Evolutionary conservation across 225 moss, liverwort and hornwort species (phyloP).

Genomic region (Ulota crispa): DNA sequence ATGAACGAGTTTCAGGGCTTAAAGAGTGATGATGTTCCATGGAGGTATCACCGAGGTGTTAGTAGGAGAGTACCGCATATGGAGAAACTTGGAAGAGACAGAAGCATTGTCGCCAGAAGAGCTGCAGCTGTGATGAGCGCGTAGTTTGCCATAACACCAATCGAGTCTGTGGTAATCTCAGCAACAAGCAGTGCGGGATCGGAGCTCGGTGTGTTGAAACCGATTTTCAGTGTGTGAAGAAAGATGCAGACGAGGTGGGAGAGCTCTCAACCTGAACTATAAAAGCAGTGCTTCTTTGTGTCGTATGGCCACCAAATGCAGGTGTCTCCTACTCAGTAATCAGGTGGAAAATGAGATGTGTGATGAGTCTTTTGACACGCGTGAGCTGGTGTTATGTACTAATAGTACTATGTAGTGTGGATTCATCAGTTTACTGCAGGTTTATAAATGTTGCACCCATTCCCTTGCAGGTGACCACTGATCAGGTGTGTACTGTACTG

Average conservation of each 20-base stretch:
- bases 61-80: constrained; percentile 23
- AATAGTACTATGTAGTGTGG: too few species aligned
- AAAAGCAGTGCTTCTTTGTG: too few species aligned
- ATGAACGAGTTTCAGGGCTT: neutral
- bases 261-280: neutral
- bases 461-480: constrained; percentile 11
- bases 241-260: neutral
- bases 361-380: constrained; percentile 12
- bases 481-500: constrained; percentile 1
- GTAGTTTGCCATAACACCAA: constrained; percentile 27
- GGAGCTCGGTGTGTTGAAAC: neutral
- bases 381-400: constrained; percentile 14
- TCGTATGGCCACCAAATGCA: too few species aligned
- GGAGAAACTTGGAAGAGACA: constrained; percentile 18
- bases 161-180: neutral
- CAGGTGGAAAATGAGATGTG: too few species aligned
- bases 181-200: neutral
- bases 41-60: neutral
- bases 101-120: constrained; percentile 25
- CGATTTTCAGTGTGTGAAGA: neutral
- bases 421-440: neutral
- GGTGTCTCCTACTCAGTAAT: too few species aligned
- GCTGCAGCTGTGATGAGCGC: neutral
- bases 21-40: neutral
- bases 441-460: constrained; percentile 14